phyloP scores from a whole-genome alignment of 345 rosid species.

The Euphorbia pulcherrima region DNA sequence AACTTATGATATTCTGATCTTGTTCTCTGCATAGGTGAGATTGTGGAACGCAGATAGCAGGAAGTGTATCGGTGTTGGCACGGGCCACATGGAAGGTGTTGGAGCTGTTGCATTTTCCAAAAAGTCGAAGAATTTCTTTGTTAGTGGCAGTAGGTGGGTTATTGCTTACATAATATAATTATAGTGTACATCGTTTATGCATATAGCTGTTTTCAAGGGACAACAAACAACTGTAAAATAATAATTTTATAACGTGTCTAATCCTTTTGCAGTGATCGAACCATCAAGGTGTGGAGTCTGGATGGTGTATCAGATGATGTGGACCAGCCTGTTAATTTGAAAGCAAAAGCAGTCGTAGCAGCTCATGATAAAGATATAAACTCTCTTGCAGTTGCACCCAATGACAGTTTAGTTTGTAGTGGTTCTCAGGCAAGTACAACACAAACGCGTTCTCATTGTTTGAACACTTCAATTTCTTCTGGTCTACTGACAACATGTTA shows the following conservation, averaged over 20 bases:
- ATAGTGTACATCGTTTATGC: neutral
- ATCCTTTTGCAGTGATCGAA: slow-evolving; percentile 63
- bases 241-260: neutral
- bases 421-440: slow-evolving; percentile 75
- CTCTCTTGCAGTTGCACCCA: slow-evolving; percentile 81
- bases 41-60: slow-evolving; percentile 69
- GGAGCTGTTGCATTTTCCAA: slow-evolving; percentile 89
- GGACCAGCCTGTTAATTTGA: slow-evolving; percentile 61
- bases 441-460: neutral
- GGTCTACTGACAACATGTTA: neutral
- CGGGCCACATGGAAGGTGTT: slow-evolving; percentile 85
- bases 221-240: neutral
- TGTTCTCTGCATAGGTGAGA: slow-evolving; percentile 57
- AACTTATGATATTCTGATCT: neutral
- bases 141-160: slow-evolving; percentile 88
- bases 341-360: slow-evolving; percentile 82
- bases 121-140: slow-evolving; percentile 59
- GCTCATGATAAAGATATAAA: slow-evolving; percentile 94
- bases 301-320: slow-evolving; percentile 58
- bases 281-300: slow-evolving; percentile 87
- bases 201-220: neutral
- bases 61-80: slow-evolving; percentile 80
- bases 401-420: slow-evolving; percentile 84
- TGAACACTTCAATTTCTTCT: neutral
- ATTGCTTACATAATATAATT: neutral